Evolutionary conservation across 1,284 basidiomycete species (phyloP).

Genomic region (Boletus chippewaensis): DNA sequence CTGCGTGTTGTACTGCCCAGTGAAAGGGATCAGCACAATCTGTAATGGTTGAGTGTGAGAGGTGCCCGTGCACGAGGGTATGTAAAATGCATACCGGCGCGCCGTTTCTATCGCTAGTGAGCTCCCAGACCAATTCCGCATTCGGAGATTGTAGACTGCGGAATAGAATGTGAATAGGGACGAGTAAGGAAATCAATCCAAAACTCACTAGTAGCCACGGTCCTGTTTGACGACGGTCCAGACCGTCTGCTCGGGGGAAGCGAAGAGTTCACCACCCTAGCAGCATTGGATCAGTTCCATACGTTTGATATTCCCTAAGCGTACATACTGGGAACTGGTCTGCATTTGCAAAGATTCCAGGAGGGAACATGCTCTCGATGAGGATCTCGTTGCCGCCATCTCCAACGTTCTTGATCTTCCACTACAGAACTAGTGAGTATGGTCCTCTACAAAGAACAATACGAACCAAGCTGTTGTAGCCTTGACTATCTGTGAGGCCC

Average conservation of each 20-base stretch:
- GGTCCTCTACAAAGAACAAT: background rate
- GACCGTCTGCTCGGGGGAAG: background rate
- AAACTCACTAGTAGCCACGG: background rate
- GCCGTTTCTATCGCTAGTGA: background rate
- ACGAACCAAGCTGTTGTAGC: background rate
- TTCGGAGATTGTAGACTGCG: background rate
- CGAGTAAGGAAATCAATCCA: background rate
- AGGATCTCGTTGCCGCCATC: background rate
- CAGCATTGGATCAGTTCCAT: background rate
- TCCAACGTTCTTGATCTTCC: background rate
- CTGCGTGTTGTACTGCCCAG: background rate
- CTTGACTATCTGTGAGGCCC: background rate
- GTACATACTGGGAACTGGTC: background rate
- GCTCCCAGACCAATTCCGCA: background rate
- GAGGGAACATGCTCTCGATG: background rate
- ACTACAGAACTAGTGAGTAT: background rate
- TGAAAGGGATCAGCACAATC: background rate
- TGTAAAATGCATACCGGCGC: background rate
- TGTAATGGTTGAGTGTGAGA: background rate
- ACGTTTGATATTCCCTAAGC: background rate
- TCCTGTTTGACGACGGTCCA: background rate
- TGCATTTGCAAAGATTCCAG: background rate
- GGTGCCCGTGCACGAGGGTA: background rate
- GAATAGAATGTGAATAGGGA: background rate
- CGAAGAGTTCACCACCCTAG: background rate